These are phyloP conservation scores for Lasiosphaeria ovina DNA, from an alignment of 495 filamentous ascomycete species.

Conservation along the genomic window DNA sequence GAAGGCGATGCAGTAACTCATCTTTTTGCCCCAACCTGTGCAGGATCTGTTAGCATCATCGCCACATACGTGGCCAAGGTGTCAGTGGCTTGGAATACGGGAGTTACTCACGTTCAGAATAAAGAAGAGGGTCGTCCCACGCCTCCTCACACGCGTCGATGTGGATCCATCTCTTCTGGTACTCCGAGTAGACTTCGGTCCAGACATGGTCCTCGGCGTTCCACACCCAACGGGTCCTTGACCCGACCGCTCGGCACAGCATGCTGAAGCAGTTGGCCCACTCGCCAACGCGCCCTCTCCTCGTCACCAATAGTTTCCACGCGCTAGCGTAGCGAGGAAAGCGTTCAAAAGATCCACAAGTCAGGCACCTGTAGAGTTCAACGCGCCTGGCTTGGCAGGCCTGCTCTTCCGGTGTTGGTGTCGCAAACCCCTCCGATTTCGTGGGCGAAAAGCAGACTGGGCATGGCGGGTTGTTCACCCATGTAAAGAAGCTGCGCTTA, in stretches of 20 bases:
- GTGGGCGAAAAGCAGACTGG: conserved; percentile 76
- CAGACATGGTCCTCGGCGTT: conserved; percentile 96
- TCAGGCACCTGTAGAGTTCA: conserved; percentile 86
- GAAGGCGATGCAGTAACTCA: conserved; percentile 96
- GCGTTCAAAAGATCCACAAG: conserved; percentile 70
- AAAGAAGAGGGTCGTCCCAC: conserved; percentile 94
- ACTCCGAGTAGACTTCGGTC: conserved; percentile 97
- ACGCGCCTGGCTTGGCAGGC: conserved; percentile 83
- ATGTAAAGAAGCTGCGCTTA: conserved; percentile 89
- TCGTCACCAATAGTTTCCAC: conserved; percentile 83
- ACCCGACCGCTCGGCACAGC: conserved; percentile 90
- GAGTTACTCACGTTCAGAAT: conserved; percentile 62
- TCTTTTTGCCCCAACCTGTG: conserved; percentile 77
- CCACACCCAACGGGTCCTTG: conserved; percentile 97
- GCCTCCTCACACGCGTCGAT: conserved; percentile 92
- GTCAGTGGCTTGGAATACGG: background rate
- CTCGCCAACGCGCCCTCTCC: conserved; percentile 83
- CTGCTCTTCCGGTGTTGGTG: conserved; percentile 81
- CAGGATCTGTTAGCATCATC: background rate
- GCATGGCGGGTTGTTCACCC: conserved; percentile 93
- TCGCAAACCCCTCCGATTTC: conserved; percentile 71
- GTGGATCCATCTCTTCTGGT: conserved; percentile 90
- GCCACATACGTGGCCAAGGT: background rate
- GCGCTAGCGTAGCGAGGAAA: conserved; percentile 96
- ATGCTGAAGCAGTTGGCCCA: conserved; percentile 99